A percentile compares a stretch with the other conserved stretches of the same genome.
Conservation (phyloP, 2,329 filamentous ascomycete species). For the Amylocarpus encephaloides region DNA sequence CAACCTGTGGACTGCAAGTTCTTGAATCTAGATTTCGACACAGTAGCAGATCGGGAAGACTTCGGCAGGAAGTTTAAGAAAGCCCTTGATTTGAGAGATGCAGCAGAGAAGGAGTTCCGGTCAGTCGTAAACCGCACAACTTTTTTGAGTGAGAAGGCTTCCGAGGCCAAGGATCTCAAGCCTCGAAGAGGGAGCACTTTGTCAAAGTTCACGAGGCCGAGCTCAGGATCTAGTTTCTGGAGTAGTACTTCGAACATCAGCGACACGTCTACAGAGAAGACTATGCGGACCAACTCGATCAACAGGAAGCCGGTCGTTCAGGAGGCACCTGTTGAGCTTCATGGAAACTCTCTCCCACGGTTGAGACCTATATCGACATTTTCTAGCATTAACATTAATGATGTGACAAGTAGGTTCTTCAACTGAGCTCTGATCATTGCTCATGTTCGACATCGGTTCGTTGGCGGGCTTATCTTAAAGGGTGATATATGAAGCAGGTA, state of each 20-base stretch:
- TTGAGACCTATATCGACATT: not conserved
- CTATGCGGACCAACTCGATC: not conserved
- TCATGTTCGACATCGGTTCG: too few species aligned
- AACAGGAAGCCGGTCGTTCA: not conserved
- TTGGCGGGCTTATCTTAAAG: too few species aligned
- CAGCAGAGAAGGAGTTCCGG: constrained; percentile 1
- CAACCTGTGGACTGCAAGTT: constrained; percentile 1
- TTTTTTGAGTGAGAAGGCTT: not conserved
- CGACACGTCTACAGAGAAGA: not conserved
- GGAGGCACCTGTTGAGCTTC: not conserved
- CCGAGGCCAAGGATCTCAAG: not conserved
- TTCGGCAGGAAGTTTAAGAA: constrained; percentile 5
- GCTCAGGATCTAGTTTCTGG: not conserved
- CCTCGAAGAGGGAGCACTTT: not conserved
- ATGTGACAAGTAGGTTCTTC: not conserved
- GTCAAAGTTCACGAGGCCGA: not conserved
- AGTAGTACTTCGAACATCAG: not conserved
- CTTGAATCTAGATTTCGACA: constrained; percentile 6
- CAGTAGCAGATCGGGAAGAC: constrained; percentile 3
- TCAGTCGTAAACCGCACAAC: not conserved
- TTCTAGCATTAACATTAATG: not conserved
- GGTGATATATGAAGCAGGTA: too few species aligned
- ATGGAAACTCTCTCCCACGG: not conserved
- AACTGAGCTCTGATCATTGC: not conserved
- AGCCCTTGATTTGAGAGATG: constrained; percentile 2